Evolutionary conservation across 2,329 filamentous ascomycete species (phyloP).

Genomic region (Xylariales sp.): DNA sequence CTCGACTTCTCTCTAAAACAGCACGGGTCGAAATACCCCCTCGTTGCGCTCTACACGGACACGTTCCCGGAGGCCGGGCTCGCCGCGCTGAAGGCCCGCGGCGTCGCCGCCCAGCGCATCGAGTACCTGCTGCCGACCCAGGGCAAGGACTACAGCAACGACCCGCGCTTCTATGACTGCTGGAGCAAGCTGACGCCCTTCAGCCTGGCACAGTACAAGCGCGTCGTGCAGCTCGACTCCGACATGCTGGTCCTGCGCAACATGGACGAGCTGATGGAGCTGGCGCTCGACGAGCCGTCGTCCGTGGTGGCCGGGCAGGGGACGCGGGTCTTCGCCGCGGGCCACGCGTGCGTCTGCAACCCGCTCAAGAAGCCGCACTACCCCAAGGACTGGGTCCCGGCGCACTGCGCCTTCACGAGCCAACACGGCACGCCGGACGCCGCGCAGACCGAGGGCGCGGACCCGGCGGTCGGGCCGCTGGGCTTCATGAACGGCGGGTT

Average conservation of each 20-base stretch:
- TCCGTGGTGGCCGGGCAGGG: conserved; percentile 34
- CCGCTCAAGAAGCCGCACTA: conserved; percentile 75
- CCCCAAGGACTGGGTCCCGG: conserved; percentile 61
- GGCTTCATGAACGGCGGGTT: conserved; percentile 54
- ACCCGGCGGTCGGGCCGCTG: conserved; percentile 41
- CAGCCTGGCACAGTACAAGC: conserved; percentile 67
- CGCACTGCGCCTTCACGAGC: conserved; percentile 54
- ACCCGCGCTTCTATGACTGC: conserved; percentile 83
- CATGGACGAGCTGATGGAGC: conserved; percentile 91
- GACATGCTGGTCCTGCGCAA: conserved; percentile 82
- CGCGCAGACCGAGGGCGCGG: conserved; percentile 41
- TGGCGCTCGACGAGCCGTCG: conserved; percentile 59
- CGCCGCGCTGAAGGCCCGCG: conserved; percentile 62
- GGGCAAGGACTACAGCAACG: conserved; percentile 65
- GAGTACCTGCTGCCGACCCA: conserved; percentile 66
- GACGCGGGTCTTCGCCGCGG: conserved; percentile 70
- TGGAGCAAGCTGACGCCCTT: conserved; percentile 86
- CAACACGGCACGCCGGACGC: conserved; percentile 43
- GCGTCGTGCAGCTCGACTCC: conserved; percentile 79
- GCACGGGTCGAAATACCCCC: conserved; percentile 64
- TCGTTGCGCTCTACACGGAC: conserved; percentile 80
- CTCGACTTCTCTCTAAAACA: conserved; percentile 72
- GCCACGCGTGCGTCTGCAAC: conserved; percentile 84
- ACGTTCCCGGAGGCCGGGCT: conserved; percentile 65
- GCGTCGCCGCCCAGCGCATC: conserved; percentile 66